Evolutionary conservation across 75 land plant genomes (phyloP), one percentile per base, ranked within the genome.

Genomic region (Cunninghamia lanceolata): DNA sequence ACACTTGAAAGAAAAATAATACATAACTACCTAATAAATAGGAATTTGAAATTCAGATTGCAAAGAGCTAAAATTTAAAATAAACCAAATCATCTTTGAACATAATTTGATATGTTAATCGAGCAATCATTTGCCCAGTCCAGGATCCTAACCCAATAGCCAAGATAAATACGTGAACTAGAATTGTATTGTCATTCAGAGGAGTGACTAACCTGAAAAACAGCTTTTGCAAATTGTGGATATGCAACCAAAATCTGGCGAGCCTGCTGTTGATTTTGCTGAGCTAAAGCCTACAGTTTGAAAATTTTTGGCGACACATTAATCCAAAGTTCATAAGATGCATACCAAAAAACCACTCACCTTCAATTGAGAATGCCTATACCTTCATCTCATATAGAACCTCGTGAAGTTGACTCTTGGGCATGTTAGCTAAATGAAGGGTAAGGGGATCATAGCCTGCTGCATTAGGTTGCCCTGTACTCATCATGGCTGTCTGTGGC

Each of bases 401-500:
- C 43, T 94, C 97, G 86, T 84, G 89, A 16, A 97, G 94, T 87
- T 97, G 98, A 81, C 86, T 88, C 84, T 89, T 91, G 17, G 99
- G 94, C 96, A 97, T 91, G 86, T 91, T 92, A 28, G 99, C 96
- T 82, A 97, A 85, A 90, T 95, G 89, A 76, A 86, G 91, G 80
- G 99, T 95, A 71, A 97, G 91, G 40, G 93, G 92, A 90, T 97
- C 97, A 87, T 75, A 91, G n/a, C 94, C 92, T 34, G 39, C 68
- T 54, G 70, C 11, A 28, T 85, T 87, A 46, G 85, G 10, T 73
- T 89, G 91, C 81, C 80, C 82, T 68, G 88, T 77, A 73, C 13
- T 32, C 9, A 13, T 84, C 15, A 38, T 82, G 53, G 84, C 70
- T 79, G 66, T 78, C 87, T 95, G 96, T 77, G 89, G 80, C 84